Evolutionary conservation across 73 alveolate species (phyloP), one percentile per base, ranked within the genome.

Genomic region (Paramecium caudatum): DNA sequence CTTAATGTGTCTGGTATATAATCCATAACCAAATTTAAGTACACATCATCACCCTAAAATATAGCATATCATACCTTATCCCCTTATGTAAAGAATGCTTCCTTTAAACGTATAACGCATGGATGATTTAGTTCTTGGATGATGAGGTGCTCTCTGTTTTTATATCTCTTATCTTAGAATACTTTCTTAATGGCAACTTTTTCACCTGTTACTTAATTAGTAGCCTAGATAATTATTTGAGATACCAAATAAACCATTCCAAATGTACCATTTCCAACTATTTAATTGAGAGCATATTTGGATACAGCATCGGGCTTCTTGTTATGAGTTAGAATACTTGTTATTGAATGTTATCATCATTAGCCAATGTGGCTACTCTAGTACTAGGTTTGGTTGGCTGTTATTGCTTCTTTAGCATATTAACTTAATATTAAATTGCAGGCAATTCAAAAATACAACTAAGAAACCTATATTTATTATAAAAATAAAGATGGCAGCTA

Each of bases 201-300:
- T 46, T 95, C 98, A 25, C 97, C 97, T 12, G 97, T 95, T 36
- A 93, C 93, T 2, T 90, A n/a, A 65, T 65, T 65, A 13, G 83
- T 65, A 17, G 83, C 83, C 83, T 65, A 65, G 2, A 36, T 33
- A 4, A 9, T 10, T 55, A 21, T 32, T 33, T 3, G 16, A 7
- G 7, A 39, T 70, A 83, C 97, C 82, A 61, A 47, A 47, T 94
- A 96, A 43, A 96, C 99, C 23, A 95, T 92, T 36, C 99, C 99
- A 85, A 94, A 95, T 19, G 99, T 93, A 39, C 99, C 99, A 36
- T 96, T 91, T n/a, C 99, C 99, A 50, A 94, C 94, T 33, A 95
- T 95, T 45, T 94, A 43, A 65, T 65, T 65, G 3, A 65, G 27
- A 12, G 83, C 16, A 23, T 65, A 65, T 15, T 65, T 65, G 49